These are phyloP conservation scores for Saccharomycopsis synnaedendra DNA, from an alignment of 805 yeast genomes.

Conservation along the genomic window DNA sequence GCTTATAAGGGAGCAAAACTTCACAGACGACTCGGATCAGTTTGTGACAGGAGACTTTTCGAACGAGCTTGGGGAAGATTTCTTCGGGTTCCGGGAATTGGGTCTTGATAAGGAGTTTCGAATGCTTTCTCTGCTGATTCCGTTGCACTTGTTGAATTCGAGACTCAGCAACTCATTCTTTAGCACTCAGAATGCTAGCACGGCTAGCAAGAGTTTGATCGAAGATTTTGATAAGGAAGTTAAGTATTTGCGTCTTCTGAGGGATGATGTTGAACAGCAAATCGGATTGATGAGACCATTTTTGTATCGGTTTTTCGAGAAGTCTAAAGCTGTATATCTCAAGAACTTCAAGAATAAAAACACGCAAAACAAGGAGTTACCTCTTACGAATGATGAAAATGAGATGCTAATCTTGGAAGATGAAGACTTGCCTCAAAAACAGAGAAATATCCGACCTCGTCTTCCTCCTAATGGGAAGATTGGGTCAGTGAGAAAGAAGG, in stretches of 20 bases:
- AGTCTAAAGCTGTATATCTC: conserved; percentile 31
- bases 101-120: conserved; percentile 92
- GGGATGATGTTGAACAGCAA: conserved; percentile 39
- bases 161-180: conserved; percentile 49
- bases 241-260: conserved; percentile 40
- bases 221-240: conserved; percentile 51
- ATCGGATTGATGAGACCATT: conserved; percentile 51
- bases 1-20: conserved; percentile 57
- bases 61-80: conserved; percentile 89
- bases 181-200: conserved; percentile 30
- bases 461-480: conserved; percentile 89
- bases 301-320: conserved; percentile 29
- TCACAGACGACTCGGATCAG: conserved; percentile 86
- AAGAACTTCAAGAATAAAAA: conserved; percentile 32
- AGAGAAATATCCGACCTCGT: conserved; percentile 62
- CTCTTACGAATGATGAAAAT: conserved; percentile 17
- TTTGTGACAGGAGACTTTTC: conserved; percentile 93
- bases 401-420: conserved; percentile 49
- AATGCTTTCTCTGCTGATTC: conserved; percentile 72
- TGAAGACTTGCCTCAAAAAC: conserved; percentile 74
- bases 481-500: conserved; percentile 53
- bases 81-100: conserved; percentile 90
- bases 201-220: conserved; percentile 37
- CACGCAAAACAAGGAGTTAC: conserved; percentile 25
- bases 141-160: conserved; percentile 78